Evolutionary conservation across 2,329 filamentous ascomycete species (phyloP), one percentile per base, ranked within the genome.

Genomic region (Fusarium sp.): DNA sequence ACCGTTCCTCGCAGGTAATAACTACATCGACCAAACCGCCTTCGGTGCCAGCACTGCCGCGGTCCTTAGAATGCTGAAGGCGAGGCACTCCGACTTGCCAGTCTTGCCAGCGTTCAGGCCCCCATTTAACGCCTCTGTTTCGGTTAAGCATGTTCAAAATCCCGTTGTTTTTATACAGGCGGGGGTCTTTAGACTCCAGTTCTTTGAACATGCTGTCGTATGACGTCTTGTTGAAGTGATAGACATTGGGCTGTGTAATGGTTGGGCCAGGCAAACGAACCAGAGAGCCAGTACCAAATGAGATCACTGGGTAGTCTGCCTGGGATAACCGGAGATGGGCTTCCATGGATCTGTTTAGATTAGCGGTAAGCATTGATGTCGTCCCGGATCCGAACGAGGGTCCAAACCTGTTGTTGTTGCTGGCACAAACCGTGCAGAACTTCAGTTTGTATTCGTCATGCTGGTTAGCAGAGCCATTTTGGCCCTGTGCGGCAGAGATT

Each of bases 401-500:
- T 51, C 76, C 86, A 69, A 86, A 97, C 90, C 96, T 91, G 78
- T 99, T 99, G 81, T 99, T 94, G 77, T 99, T 99, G 77, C 94
- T 97, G 8, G 96, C 96, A 82, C 96, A 99, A n/a, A 99, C 95
- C 3, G 96, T 98, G 85, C 95, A 98, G 82, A 98, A 98, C 78
- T 93, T 97, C 67, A 99, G 88, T 82, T 96, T 97, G 87, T 91
- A 97, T 55, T 87, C 89, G n/a, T 84, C 84, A 28, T 85, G 81
- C 16, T 85, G 85, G 44, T 87, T 84, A 13, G 84, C 81, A 28
- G 84, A 81, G 58, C 83, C 83, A 61, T 86, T 85, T 60, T 81
- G 78, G 40, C 76, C 68, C 36, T 81, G 68, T 18, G 76, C 66
- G 5, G 78, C 62, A 31, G 75, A 66, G 41, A 76, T 74, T 59